Percentiles rank a stretch among this genome's conserved stretches.
Conservation (phyloP, 2,329 filamentous ascomycete genomes). For the Juglanconis sp. region DNA sequence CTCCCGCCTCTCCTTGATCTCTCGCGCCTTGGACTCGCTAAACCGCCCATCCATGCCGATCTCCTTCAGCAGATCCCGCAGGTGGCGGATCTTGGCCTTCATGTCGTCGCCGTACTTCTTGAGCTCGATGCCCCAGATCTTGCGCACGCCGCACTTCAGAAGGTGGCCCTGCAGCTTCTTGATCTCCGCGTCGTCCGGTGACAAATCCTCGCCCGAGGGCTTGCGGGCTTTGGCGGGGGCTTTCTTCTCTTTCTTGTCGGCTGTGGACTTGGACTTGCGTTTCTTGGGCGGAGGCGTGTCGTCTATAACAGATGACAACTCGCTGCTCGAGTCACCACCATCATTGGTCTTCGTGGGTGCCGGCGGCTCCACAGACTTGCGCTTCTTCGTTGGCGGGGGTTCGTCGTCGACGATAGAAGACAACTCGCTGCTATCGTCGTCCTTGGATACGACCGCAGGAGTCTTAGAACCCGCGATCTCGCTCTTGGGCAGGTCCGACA, state of each 20-base stretch:
- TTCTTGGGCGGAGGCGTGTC: slow-evolving; percentile 68
- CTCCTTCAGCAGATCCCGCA: slow-evolving; percentile 75
- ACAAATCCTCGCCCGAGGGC: slow-evolving; percentile 29
- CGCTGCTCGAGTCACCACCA: slow-evolving; percentile 50
- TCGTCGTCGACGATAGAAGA: slow-evolving; percentile 71
- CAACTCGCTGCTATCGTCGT: slow-evolving; percentile 48
- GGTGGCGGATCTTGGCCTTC: slow-evolving; percentile 77
- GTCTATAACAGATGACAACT: slow-evolving; percentile 75
- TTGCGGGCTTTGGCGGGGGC: slow-evolving; percentile 25
- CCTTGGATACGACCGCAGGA: background rate
- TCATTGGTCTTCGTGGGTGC: slow-evolving; percentile 21
- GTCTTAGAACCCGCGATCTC: background rate
- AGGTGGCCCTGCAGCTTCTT: slow-evolving; percentile 86
- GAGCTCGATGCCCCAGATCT: slow-evolving; percentile 85
- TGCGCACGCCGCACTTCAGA: slow-evolving; percentile 85
- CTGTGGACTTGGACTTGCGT: slow-evolving; percentile 45
- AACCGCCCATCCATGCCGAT: slow-evolving; percentile 87
- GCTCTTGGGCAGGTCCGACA: background rate
- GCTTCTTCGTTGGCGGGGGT: slow-evolving; percentile 54
- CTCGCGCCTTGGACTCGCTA: slow-evolving; percentile 75
- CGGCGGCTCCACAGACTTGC: slow-evolving; percentile 5
- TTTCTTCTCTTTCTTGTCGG: slow-evolving; percentile 40
- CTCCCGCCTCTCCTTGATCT: slow-evolving; percentile 86
- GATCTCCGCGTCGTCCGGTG: slow-evolving; percentile 73
- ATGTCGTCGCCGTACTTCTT: slow-evolving; percentile 67